Base-by-base conservation (phyloP, 768 basidiomycete species). In the Wakefieldia striispora region DNA sequence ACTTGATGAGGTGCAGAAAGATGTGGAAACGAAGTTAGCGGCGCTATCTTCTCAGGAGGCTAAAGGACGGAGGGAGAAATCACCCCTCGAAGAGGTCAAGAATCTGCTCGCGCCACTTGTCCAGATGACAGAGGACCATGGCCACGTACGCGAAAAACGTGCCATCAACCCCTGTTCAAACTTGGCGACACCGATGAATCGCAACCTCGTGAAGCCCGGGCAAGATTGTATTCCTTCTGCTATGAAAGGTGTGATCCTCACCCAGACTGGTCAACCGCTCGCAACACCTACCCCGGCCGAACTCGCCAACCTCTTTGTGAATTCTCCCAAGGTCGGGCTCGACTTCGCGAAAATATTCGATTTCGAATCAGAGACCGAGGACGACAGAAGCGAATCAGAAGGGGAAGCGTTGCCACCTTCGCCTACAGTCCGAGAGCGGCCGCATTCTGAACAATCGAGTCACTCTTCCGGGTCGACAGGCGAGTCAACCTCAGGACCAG, bases 261-360 rank as follows among this genome's bases (percentile, higher is more conserved):
- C 91, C 0, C 73, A 83, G 8, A 91, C 91, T 0, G 90, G 91
- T 8, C 83, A 91, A 61, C 72, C 76, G 2, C 72, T 92, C 7
- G 74, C 80, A 3, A 93, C 90, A 12, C 90, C 90, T 1, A 74
- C 78, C 2, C 86, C 85, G 0, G 71, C 75, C 0, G 85, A 86
- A 59, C 73, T 91, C 0, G 77, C 77, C 3, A 82, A 78, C 31
- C 73, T 90, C 2, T 86, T 91, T 58, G 75, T 80, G 26, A 75
- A 78, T 36, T 84, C 84, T 8, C 89, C 89, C 0, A 82, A 76
- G 52, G 81, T 87, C 34, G 83, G 82, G 3, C 73, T 91, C 23
- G 82, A 87, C 58, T 91, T 91, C 60, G 78, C 83, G 9, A 84
- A 82, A 66, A 89, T 89, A 41, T 90, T 90, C 54, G 86, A 89